Base-by-base conservation (phyloP, 192 early-diverging fungal genomes). In the Bifiguratus adelaidae region DNA sequence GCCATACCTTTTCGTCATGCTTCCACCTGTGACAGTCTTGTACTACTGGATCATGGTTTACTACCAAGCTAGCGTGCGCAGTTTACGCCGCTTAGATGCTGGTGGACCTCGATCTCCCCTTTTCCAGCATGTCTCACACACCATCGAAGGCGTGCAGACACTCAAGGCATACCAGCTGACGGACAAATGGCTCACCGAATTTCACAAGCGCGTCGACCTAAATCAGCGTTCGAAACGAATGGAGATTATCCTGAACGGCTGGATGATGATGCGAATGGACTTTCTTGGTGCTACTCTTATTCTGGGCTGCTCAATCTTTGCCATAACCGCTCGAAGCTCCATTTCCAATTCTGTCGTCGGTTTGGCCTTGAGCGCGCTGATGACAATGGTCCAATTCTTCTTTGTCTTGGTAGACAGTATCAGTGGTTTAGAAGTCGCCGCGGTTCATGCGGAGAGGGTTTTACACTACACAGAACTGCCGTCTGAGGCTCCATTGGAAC, bases 321-420 rank as follows among this genome's bases (percentile, higher is more conserved):
- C 37, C 1, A 28, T 37, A 3, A 29, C 41, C 6, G 35, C 49
- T 21, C 36, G 49, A 0, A 19, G 28, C 4, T 28, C 22, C 6
- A 37, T 51, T 18, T 16, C 44, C 11, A 26, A 26, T 4, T 29
- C 44, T 0, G 4, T 45, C 44, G 75, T 78, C 9, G 80, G 80
- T 11, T 43, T 83, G 34, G 61, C 75, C 16, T 67, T 86, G 3
- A 79, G 90, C 53, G 79, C 85, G 23, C 53, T 95, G 26, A 87
- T 86, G 56, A 91, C 84, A 90, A 77, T 85, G 62, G 80, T 95
- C 6, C 76, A 89, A 12, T 81, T 83, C 44, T 86, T 78, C 41
- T 88, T 84, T 34, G 88, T 92, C 55, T 83, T 93, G 35, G 90
- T 91, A 44, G 71, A 64, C 24, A 65, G 73, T 21, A 63, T 85